Evolutionary conservation across 176 grass and related monocot genomes (phyloP), one percentile per base, ranked within the genome.

Genomic region (Musa itinerans): DNA sequence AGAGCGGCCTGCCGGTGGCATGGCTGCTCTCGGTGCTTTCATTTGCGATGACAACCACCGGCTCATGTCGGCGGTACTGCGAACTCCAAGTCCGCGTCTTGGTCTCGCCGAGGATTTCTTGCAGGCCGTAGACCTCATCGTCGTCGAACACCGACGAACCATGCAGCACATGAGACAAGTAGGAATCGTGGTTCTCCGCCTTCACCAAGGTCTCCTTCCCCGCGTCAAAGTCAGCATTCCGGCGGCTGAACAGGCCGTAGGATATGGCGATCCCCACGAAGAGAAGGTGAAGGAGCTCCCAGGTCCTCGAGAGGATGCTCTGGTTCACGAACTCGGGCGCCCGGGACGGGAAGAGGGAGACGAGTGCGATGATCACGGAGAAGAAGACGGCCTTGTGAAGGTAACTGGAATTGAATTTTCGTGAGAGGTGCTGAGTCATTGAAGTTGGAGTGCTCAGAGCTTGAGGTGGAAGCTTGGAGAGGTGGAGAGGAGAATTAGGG

Each of bases 201-300:
- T 90, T 85, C 27, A 62, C 62, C 0, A 20, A 56, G 8, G 21
- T 48, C 20, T 84, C 79, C 59, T 84, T 81, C 10, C 11, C 73
- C 13, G 51, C 77, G 19, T 81, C 59, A 5, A 58, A 64, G 52
- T 72, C 86, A 2, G 63, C 52, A 78, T 94, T 98, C 78, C 68
- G 83, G 50, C 88, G 82, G 90, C 95, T 87, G 86, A 99, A 99
- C 9, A 99, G 84, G 58, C 95, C 95, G 72, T 99, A 99, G 2
- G 95, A 99, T 27, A 99, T 82, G 48, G 83, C 90, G 78, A 99
- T 84, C 19, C 95, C 95, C 3, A 99, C 83, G 65, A 99, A 66
- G 2, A 99, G 90, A 20, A 99, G 88, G 75, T 99, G 90, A 20
- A 99, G 74, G 53, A 99, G 84, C 84, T 99, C 95, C 88, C 88